Evolutionary conservation across 495 filamentous ascomycete genomes (phyloP).

Genomic region (Polyplosphaeria fusca): DNA sequence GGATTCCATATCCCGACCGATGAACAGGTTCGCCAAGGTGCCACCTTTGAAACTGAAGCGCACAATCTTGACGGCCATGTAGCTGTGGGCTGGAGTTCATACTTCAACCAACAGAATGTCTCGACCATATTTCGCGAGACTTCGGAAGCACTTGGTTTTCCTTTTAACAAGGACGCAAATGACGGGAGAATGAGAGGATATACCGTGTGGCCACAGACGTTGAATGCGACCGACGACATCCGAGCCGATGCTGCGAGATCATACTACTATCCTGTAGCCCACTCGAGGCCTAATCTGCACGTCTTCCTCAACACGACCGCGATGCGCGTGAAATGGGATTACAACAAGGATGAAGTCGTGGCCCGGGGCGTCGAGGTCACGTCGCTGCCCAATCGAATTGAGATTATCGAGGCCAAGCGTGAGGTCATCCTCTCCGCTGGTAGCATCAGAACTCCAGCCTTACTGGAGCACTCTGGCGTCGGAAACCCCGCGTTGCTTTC

Average conservation of each 20-base stretch:
- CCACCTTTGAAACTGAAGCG: background rate
- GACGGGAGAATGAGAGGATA: constrained; percentile 14
- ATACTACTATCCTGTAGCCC: constrained; percentile 23
- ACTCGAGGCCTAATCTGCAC: constrained; percentile 11
- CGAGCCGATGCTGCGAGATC: constrained; percentile 20
- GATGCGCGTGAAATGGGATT: constrained; percentile 11
- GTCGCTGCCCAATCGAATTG: background rate
- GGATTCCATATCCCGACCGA: constrained; percentile 3
- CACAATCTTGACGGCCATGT: constrained; percentile 14
- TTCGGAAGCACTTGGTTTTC: background rate
- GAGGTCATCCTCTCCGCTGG: constrained; percentile 25
- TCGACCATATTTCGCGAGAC: constrained; percentile 7
- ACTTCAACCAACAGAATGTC: constrained; percentile 4
- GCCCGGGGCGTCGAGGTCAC: constrained; percentile 18
- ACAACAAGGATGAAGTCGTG: background rate
- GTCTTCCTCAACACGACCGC: constrained; percentile 22
- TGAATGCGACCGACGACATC: constrained; percentile 1
- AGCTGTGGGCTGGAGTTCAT: constrained; percentile 11
- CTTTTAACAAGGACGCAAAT: constrained; percentile 14
- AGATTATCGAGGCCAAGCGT: background rate
- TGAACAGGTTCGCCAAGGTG: constrained; percentile 1
- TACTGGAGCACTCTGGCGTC: constrained; percentile 25
- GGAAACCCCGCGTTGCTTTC: constrained; percentile 10
- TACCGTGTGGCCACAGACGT: constrained; percentile 14
- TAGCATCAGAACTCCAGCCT: constrained; percentile 8